Evolutionary conservation across 2,329 filamentous ascomycete species (phyloP).

Genomic region (Fusarium napiforme): DNA sequence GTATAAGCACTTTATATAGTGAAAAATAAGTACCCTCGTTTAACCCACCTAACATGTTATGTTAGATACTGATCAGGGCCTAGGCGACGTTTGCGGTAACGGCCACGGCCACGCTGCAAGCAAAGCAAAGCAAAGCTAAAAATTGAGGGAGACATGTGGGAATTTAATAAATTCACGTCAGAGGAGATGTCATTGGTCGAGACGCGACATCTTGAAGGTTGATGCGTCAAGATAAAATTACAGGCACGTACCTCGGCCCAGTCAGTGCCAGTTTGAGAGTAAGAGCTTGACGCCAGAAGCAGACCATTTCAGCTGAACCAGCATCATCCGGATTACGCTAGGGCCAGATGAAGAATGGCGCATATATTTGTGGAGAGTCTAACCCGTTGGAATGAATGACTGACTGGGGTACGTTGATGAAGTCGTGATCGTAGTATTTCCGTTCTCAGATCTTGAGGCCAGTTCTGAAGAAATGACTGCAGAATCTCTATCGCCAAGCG

Average conservation of each 20-base stretch:
- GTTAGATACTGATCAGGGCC: no score
- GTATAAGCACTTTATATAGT: no score
- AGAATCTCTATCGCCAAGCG: not conserved
- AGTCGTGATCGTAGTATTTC: not conserved
- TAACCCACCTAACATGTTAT: no score
- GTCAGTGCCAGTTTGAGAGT: conserved; percentile 17
- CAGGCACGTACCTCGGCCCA: conserved; percentile 6
- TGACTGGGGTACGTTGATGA: not conserved
- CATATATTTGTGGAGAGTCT: conserved; percentile 7
- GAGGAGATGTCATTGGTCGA: conserved; percentile 28
- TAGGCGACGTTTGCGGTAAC: conserved; percentile 26
- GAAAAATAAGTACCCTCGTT: no score
- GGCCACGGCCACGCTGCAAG: conserved; percentile 1
- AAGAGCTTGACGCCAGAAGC: conserved; percentile 12
- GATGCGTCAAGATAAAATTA: conserved; percentile 22
- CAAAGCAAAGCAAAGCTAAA: not conserved
- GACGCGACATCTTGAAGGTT: not conserved
- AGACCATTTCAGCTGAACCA: conserved; percentile 45
- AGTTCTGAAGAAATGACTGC: not conserved
- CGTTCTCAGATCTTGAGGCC: not conserved
- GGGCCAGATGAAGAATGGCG: conserved; percentile 23
- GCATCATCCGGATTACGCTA: conserved; percentile 34
- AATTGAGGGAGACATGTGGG: conserved; percentile 9
- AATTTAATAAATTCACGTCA: conserved; percentile 34
- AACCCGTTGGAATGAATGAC: conserved; percentile 28